Evolutionary conservation across 441 rosid species (phyloP).

Genomic region (Eugenia klotzschiana): DNA sequence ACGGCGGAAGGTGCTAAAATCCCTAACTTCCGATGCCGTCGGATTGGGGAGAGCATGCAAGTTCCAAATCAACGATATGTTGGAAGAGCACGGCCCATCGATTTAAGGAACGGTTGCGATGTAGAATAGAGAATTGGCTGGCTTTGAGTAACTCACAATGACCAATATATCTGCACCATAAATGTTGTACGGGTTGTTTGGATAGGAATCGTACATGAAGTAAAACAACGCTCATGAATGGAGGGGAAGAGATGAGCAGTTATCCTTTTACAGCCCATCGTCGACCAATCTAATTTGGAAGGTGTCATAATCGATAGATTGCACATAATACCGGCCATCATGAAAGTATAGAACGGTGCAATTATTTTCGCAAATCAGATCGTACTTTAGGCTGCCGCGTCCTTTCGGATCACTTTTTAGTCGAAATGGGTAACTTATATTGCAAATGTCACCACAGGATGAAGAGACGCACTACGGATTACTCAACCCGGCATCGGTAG

Average conservation of each 20-base stretch:
- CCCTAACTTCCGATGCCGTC: background rate
- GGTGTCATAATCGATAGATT: rapidly evolving
- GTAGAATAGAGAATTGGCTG: background rate
- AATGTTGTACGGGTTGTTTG: background rate
- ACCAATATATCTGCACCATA: background rate
- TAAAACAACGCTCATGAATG: background rate
- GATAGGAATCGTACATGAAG: background rate
- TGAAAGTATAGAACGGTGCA: rapidly evolving
- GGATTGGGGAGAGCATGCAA: background rate
- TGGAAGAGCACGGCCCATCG: background rate
- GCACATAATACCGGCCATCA: background rate
- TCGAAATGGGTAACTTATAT: rapidly evolving
- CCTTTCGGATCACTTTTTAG: rapidly evolving
- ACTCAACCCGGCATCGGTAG: too few species aligned
- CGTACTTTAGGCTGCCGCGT: rapidly evolving
- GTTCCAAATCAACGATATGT: background rate
- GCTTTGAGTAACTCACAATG: background rate
- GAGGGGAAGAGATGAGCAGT: background rate
- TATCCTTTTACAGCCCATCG: background rate
- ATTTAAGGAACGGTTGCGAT: rapidly evolving
- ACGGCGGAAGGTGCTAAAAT: background rate
- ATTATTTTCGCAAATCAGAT: background rate
- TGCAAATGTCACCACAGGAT: background rate
- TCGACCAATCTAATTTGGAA: rapidly evolving
- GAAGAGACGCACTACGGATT: rapidly evolving